Evolutionary conservation across 75 land plant genomes (phyloP), one percentile per base, ranked within the genome.

Genomic region (Pinus taeda): DNA sequence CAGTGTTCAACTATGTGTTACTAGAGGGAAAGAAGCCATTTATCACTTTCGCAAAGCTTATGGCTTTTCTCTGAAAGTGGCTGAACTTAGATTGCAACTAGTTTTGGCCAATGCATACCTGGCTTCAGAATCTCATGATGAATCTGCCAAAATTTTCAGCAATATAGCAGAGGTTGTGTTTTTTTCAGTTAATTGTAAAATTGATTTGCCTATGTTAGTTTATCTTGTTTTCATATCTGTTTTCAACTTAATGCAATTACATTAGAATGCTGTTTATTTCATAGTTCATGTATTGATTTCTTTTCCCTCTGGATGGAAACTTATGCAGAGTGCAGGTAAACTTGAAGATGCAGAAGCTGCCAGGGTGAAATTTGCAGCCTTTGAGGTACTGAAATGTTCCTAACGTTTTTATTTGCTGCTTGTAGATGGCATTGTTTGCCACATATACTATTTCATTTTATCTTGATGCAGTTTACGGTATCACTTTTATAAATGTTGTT

Each of bases 51-150:
- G 82, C 45, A n/a, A 57, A 3, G 26, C 45, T 39, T 85, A 78
- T 61, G 87, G 87, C 12, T 76, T 85, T 60, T 39, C 57, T 61
- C 76, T 82, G 20, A 55, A 78, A 57, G 59, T 49, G 37, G 85
- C 79, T 11, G 84, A 82, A 71, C 81, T 82, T n/a, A 59, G 71
- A 22, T 57, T 85, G 30, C 81, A 61, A 59, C 78, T 85, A 59
- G 55, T 71, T 15, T 57, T 78, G 29, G 84, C 78, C 55, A 75
- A 78, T 21, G 57, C 76, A 57, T 69, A 60, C 75, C 75, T 85
- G 57, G 73, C 69, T 22, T 77, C 61, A 45, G 45, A 70, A 78
- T 69, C 53, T 37, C 75, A 78, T 29, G 76, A 57, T 17, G 84
- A 82, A 66, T 80, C 87, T 26, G 80, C 57, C 49, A 26, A 3